Percentiles rank a stretch among this genome's conserved stretches.
Evolutionary conservation across 169 alveolate species (phyloP).

Genomic region (Eimeria acervulina): DNA sequence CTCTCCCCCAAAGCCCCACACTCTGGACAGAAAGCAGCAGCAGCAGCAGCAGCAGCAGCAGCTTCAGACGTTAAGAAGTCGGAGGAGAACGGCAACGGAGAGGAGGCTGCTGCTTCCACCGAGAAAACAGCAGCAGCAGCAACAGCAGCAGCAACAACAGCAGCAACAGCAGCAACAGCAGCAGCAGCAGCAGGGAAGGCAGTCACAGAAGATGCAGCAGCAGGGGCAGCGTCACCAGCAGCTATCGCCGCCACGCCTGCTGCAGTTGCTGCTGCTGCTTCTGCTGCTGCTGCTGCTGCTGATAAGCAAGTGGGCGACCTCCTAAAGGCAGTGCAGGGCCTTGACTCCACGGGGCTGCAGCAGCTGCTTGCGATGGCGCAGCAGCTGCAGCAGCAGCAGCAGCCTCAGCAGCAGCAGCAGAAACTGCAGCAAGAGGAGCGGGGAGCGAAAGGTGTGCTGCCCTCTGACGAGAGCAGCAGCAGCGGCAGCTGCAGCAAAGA

Average conservation of each 20-base stretch:
- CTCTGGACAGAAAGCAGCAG: background rate
- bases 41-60: slow-evolving; percentile 35
- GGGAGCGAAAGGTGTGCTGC: background rate
- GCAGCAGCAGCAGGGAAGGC: background rate
- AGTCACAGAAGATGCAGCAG: background rate
- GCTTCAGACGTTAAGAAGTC: background rate
- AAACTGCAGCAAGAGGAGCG: too few relatives aligned
- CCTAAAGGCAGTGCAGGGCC: background rate
- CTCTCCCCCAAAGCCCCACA: background rate
- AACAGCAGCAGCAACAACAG: background rate
- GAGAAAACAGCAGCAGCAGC: background rate
- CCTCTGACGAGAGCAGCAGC: background rate
- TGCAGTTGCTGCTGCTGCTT: background rate
- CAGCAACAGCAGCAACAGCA: background rate
- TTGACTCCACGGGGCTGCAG: background rate
- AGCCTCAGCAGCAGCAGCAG: background rate
- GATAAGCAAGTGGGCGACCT: background rate
- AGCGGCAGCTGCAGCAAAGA: background rate
- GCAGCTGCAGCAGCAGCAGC: slow-evolving; percentile 71
- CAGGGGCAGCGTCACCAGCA: background rate
- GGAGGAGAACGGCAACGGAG: too few relatives aligned
- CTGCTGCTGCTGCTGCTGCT: slow-evolving; percentile 15
- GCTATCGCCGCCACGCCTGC: too few relatives aligned
- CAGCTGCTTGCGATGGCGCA: slow-evolving; percentile 45
- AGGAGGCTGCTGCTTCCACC: too few relatives aligned